These are phyloP conservation scores for Crepidotus variabilis DNA, from an alignment of 768 basidiomycete genomes.

Conservation along the genomic window DNA sequence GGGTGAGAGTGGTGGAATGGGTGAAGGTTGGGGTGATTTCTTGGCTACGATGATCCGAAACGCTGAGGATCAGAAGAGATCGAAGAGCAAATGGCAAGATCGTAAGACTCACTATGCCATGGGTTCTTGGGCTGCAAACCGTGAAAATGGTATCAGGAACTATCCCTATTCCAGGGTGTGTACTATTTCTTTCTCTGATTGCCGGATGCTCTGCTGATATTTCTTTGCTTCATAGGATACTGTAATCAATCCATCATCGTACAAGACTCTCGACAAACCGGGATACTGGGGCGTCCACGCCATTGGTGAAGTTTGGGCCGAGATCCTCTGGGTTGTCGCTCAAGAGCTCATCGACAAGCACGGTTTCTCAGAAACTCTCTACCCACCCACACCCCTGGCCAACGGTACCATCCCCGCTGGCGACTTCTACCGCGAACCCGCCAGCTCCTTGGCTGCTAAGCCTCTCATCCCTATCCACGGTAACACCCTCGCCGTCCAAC, in stretches of 20 bases:
- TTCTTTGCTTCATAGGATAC: slow-evolving; percentile 34
- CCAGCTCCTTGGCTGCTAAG: slow-evolving; percentile 41
- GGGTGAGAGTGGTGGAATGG: slow-evolving; percentile 97
- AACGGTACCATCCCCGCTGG: slow-evolving; percentile 63
- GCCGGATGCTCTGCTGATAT: not conserved
- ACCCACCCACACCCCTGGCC: slow-evolving; percentile 69
- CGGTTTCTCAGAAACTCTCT: slow-evolving; percentile 74
- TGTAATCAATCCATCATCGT: slow-evolving; percentile 82
- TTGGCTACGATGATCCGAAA: slow-evolving; percentile 86
- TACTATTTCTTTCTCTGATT: slow-evolving; percentile 2
- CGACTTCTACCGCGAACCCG: slow-evolving; percentile 65
- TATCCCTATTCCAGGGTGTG: slow-evolving; percentile 74
- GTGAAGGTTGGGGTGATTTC: slow-evolving; percentile 96
- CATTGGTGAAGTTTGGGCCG: slow-evolving; percentile 94
- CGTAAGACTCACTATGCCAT: slow-evolving; percentile 73
- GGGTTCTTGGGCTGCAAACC: slow-evolving; percentile 95
- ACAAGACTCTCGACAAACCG: slow-evolving; percentile 91
- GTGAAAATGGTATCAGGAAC: slow-evolving; percentile 74
- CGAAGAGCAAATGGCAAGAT: not conserved
- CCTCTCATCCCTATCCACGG: slow-evolving; percentile 86
- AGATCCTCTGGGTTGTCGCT: slow-evolving; percentile 80
- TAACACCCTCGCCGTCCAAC: slow-evolving; percentile 80
- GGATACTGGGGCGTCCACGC: slow-evolving; percentile 94
- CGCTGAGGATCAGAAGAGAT: slow-evolving; percentile 40
- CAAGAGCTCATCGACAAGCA: slow-evolving; percentile 77